phyloP scores from a whole-genome alignment of 106 monocot species.

The Narthecium ossifragum region DNA sequence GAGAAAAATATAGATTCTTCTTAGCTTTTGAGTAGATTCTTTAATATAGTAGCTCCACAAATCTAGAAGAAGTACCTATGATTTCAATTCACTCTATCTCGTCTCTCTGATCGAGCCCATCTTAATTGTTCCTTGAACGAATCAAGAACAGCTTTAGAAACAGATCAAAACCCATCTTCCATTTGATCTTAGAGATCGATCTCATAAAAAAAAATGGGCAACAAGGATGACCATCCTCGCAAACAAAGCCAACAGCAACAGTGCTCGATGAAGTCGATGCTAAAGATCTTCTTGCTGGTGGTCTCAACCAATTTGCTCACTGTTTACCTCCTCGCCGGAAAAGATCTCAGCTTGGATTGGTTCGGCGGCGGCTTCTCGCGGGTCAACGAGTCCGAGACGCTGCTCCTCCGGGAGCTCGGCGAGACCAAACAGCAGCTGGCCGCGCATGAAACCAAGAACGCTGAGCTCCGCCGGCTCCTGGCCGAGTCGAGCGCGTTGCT shows the following conservation, averaged over 20 bases:
- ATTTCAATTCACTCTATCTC: too few relatives aligned
- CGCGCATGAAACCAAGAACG: not conserved
- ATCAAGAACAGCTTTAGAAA: too few relatives aligned
- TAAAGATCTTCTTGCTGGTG: slow-evolving; percentile 34
- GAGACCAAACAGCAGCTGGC: slow-evolving; percentile 21
- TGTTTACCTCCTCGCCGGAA: slow-evolving; percentile 20
- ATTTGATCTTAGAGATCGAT: too few relatives aligned
- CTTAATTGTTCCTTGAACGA: too few relatives aligned
- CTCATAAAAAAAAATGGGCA: slow-evolving; percentile 13
- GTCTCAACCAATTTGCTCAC: slow-evolving; percentile 44
- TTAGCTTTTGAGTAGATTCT: too few relatives aligned
- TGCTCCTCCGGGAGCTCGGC: slow-evolving; percentile 43
- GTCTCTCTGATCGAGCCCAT: too few relatives aligned
- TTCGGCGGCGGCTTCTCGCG: too few relatives aligned
- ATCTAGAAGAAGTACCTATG: too few relatives aligned
- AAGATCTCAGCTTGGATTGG: too few relatives aligned
- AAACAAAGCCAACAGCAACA: slow-evolving; percentile 8
- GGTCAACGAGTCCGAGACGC: slow-evolving; percentile 13
- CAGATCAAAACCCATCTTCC: too few relatives aligned
- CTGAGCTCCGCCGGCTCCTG: slow-evolving; percentile 22
- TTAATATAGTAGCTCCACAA: too few relatives aligned
- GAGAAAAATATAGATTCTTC: too few relatives aligned
- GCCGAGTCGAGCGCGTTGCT: slow-evolving; percentile 26
- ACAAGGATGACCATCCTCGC: slow-evolving; percentile 16
- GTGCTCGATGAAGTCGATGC: slow-evolving; percentile 7